Evolutionary conservation across 2,329 filamentous ascomycete species (phyloP).

Genomic region (Stagonosporopsis chrysanthemi): DNA sequence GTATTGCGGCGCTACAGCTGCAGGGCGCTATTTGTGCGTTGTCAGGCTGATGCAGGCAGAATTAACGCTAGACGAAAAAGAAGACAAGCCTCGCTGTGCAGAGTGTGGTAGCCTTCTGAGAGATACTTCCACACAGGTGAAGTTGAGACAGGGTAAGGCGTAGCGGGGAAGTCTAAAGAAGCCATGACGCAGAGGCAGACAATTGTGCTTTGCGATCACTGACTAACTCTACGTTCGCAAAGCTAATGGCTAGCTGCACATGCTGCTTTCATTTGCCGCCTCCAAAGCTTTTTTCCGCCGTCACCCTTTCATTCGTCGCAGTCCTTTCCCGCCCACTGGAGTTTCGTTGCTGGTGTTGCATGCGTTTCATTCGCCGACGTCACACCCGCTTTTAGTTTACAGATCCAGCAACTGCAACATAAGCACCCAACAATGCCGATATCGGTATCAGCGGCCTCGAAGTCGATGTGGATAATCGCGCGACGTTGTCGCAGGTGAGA

Average conservation of each 20-base stretch:
- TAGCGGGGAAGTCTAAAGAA: conserved; percentile 22
- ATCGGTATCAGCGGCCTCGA: not conserved
- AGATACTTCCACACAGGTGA: not conserved
- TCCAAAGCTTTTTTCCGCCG: not conserved
- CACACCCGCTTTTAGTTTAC: conserved; percentile 8
- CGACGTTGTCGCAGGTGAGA: not conserved
- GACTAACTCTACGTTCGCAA: conserved; percentile 17
- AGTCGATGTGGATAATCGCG: too few relatives aligned
- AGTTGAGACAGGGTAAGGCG: conserved; percentile 4
- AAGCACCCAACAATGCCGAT: conserved; percentile 1
- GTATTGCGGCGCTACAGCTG: conserved; percentile 18
- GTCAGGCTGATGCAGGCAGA: conserved; percentile 2
- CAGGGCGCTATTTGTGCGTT: conserved; percentile 15
- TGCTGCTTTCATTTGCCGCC: conserved; percentile 6
- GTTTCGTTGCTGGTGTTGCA: not conserved
- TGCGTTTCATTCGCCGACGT: not conserved
- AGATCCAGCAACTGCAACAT: not conserved
- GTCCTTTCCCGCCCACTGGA: not conserved
- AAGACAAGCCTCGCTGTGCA: conserved; percentile 4
- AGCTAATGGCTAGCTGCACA: conserved; percentile 12
- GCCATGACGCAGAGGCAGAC: conserved; percentile 25
- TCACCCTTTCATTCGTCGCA: not conserved
- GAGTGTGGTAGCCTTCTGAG: conserved; percentile 1
- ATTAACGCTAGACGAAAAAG: conserved; percentile 7
- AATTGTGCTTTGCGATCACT: conserved; percentile 16